These are phyloP conservation scores for Solanum dulcamara DNA, from an alignment of 257 asterid genomes.

Conservation along the genomic window DNA sequence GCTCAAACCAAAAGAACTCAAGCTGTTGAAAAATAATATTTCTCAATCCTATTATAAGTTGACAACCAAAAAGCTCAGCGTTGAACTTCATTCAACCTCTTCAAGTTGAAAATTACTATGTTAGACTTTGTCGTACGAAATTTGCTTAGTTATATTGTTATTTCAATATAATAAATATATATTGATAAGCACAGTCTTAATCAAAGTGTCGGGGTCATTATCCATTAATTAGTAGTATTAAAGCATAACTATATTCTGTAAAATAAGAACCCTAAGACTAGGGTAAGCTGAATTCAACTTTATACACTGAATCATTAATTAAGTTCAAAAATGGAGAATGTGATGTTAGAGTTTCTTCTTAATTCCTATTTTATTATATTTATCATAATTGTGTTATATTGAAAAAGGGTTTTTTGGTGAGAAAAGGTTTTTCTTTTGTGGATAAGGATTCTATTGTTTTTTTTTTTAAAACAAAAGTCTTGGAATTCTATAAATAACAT, in stretches of 20 bases:
- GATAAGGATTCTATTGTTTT: too few species aligned
- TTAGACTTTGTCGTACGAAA: neutral
- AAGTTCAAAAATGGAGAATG: neutral
- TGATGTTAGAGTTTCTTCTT: neutral
- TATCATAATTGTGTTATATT: neutral
- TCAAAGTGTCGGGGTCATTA: neutral
- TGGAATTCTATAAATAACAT: too few species aligned
- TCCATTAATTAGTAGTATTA: neutral
- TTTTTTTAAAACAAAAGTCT: too few species aligned
- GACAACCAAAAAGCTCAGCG: too few species aligned
- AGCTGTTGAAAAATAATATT: too few species aligned
- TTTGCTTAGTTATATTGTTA: neutral
- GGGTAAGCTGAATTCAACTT: constrained; percentile 24
- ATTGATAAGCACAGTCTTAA: neutral
- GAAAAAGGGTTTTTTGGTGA: too few species aligned
- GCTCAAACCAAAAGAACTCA: too few species aligned
- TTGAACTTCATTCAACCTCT: neutral
- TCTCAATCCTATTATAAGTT: too few species aligned
- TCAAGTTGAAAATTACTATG: neutral
- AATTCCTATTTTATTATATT: neutral
- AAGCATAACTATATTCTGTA: neutral
- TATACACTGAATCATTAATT: neutral
- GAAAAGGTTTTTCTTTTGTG: too few species aligned
- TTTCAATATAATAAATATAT: neutral
- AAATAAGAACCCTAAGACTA: constrained; percentile 11